These are phyloP conservation scores for Fusarium humuli DNA, from an alignment of 2,329 filamentous ascomycete genomes.

Conservation along the genomic window DNA sequence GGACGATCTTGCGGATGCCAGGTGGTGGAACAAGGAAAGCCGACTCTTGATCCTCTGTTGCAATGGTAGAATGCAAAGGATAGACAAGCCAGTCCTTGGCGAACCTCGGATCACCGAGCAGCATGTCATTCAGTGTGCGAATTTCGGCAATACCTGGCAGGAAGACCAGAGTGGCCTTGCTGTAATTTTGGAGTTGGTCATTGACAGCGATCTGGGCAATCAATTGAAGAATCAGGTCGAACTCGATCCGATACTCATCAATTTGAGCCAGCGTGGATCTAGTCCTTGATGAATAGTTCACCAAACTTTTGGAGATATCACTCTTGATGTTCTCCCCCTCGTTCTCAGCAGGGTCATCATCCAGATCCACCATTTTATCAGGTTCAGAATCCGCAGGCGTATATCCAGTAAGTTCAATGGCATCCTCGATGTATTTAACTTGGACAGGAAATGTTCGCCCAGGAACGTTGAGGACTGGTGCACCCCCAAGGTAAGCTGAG, in stretches of 20 bases:
- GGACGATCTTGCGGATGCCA: constrained; percentile 89
- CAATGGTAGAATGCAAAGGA: constrained; percentile 92
- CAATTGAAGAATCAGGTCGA: constrained; percentile 83
- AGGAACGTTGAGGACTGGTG: constrained; percentile 89
- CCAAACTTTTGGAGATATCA: constrained; percentile 73
- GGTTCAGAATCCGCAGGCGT: constrained; percentile 58
- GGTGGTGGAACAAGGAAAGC: constrained; percentile 88
- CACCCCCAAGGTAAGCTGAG: constrained; percentile 85
- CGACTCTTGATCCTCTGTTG: constrained; percentile 94
- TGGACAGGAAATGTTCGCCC: constrained; percentile 94
- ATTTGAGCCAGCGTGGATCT: constrained; percentile 79
- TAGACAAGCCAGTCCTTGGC: constrained; percentile 84
- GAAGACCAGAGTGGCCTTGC: constrained; percentile 93
- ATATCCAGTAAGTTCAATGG: constrained; percentile 87
- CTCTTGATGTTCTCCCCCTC: constrained; percentile 64
- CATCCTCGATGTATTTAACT: constrained; percentile 90
- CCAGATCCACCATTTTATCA: constrained; percentile 70
- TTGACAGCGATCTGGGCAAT: constrained; percentile 80
- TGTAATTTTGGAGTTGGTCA: constrained; percentile 75
- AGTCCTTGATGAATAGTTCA: constrained; percentile 81
- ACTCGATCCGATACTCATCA: constrained; percentile 93
- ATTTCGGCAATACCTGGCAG: constrained; percentile 96
- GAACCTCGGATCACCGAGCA: constrained; percentile 82
- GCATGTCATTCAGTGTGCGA: constrained; percentile 84
- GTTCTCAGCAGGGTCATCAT: constrained; percentile 68